Conservation (phyloP, 192 early-diverging fungal species). For the Coemansia umbellata region DNA sequence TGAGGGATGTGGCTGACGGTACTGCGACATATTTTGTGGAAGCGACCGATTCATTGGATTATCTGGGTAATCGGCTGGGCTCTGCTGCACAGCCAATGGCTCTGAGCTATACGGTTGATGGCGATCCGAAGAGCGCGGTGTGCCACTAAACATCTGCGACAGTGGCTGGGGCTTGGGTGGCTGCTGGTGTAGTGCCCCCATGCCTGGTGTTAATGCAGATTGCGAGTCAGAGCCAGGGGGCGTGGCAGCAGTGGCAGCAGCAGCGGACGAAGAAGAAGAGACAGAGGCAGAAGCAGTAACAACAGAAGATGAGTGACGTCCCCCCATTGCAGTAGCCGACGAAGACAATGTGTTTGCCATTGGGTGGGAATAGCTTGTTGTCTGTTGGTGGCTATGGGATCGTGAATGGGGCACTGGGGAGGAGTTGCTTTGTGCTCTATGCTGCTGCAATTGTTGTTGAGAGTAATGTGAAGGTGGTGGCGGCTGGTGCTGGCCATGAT, state of each 20-base stretch:
- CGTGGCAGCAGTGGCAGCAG: too few species aligned
- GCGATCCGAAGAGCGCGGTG: neutral
- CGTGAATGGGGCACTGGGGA: conserved; percentile 2
- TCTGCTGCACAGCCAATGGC: neutral
- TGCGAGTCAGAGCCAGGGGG: neutral
- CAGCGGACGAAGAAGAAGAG: too few species aligned
- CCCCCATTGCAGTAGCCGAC: neutral
- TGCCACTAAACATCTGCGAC: neutral
- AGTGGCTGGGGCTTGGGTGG: neutral
- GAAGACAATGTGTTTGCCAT: conserved; percentile 3
- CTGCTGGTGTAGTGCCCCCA: neutral
- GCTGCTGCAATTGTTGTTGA: conserved; percentile 8
- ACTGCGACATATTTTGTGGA: neutral
- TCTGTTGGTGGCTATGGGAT: conserved; percentile 5
- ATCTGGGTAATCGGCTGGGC: neutral
- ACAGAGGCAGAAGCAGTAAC: too few species aligned
- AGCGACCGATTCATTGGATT: neutral
- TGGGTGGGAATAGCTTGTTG: conserved; percentile 4
- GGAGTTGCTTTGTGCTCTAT: neutral
- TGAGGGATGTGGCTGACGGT: neutral
- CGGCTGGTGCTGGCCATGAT: conserved; percentile 17
- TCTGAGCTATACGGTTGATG: neutral
- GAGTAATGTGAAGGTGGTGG: neutral
- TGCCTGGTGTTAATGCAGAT: neutral
- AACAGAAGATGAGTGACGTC: too few species aligned